These are phyloP conservation scores for Fomitopsis serialis DNA, from an alignment of 768 basidiomycete genomes.

Conservation along the genomic window DNA sequence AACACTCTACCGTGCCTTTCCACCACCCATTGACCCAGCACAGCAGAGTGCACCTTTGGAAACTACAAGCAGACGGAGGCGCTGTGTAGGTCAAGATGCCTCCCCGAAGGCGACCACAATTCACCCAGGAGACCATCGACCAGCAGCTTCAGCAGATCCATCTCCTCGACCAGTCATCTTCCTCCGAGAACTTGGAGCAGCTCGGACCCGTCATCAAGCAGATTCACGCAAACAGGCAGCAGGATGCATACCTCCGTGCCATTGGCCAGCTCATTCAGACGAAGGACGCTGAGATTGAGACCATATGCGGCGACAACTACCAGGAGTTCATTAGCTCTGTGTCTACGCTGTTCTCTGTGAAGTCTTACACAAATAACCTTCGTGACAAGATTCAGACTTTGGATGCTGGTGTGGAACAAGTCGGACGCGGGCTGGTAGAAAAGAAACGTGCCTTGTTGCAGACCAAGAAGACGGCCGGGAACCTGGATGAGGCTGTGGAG, in stretches of 20 bases:
- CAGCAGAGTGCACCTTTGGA: too few species aligned
- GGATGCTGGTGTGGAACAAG: conserved; percentile 82
- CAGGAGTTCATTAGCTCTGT: conserved; percentile 97
- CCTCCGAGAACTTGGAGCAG: conserved; percentile 92
- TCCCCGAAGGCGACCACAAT: conserved; percentile 63
- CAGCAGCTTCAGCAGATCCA: conserved; percentile 90
- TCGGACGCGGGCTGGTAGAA: conserved; percentile 83
- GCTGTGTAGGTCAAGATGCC: conserved; percentile 43
- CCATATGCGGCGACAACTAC: conserved; percentile 93
- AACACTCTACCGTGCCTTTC: too few species aligned
- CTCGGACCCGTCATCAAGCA: conserved; percentile 94
- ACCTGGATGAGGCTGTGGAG: conserved; percentile 96
- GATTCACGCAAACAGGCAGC: conserved; percentile 81
- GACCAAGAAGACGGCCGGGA: conserved; percentile 87
- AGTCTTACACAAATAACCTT: conserved; percentile 93
- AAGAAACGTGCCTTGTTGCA: conserved; percentile 90
- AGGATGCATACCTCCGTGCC: conserved; percentile 84
- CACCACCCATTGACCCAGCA: too few species aligned
- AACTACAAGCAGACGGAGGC: background rate
- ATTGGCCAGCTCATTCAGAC: conserved; percentile 85
- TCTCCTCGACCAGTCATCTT: conserved; percentile 79
- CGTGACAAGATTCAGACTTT: conserved; percentile 87
- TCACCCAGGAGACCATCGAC: conserved; percentile 82
- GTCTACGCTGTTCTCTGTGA: conserved; percentile 92
- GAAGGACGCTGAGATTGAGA: conserved; percentile 95